Evolutionary conservation across 306 rosid genomes (phyloP).

Genomic region (Glycyrrhiza uralensis): DNA sequence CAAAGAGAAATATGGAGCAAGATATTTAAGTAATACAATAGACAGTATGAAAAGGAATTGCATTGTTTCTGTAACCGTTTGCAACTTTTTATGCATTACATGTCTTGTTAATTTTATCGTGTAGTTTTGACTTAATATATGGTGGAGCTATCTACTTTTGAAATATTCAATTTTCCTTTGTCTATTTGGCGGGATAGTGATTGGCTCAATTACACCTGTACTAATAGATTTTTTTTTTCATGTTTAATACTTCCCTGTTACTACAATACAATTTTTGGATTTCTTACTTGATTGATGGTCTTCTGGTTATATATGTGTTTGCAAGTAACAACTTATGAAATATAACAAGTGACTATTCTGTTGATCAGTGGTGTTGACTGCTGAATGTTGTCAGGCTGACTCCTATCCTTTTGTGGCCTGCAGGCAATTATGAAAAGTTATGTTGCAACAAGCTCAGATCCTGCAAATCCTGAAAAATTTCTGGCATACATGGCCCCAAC

Average conservation of each 20-base stretch:
- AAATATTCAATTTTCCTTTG: neutral
- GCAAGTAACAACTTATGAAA: neutral
- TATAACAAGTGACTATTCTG: neutral
- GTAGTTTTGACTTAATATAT: slow-evolving; percentile 8
- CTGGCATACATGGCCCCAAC: slow-evolving; percentile 93
- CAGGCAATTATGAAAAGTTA: slow-evolving; percentile 98
- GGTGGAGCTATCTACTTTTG: slow-evolving; percentile 3
- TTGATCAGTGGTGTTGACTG: slow-evolving; percentile 5
- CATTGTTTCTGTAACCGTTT: neutral
- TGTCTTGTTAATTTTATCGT: slow-evolving; percentile 10
- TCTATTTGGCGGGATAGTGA: neutral
- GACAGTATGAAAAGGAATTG: neutral
- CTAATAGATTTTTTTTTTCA: neutral
- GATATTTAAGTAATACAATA: neutral
- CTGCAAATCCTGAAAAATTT: slow-evolving; percentile 82
- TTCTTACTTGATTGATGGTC: neutral
- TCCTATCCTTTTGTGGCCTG: slow-evolving; percentile 18
- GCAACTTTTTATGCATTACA: neutral
- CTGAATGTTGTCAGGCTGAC: slow-evolving; percentile 15
- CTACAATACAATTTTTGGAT: neutral
- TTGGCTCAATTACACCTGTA: neutral
- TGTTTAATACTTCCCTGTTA: neutral
- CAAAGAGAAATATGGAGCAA: neutral
- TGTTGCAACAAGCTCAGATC: slow-evolving; percentile 61
- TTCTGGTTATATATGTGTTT: slow-evolving; percentile 10